Base-by-base conservation (phyloP, 176 grass and related monocot genomes). In the Eleusine indica region DNA sequence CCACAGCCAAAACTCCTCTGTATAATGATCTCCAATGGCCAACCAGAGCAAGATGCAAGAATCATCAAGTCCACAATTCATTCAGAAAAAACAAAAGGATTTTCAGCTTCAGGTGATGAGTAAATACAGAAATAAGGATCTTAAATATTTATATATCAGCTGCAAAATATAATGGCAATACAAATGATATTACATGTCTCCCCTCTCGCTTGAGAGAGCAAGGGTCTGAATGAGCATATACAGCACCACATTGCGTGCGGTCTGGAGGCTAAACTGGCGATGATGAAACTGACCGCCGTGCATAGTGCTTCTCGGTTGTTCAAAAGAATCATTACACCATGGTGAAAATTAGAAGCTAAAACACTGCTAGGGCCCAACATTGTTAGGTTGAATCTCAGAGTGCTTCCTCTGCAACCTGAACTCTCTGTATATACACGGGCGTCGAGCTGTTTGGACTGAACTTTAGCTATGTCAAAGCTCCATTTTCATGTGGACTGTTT, bases 401-500 rank as follows among this genome's bases (percentile, higher is more conserved):
- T 78, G 88, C 81, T 89, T 74, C 85, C 51, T 44, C 47, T 56
- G 74, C 80, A 53, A 74, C 41, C 84, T 79, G 39, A 47, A 54
- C 44, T 82, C 76, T 87, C 76, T 85, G 72, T 97, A 94, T 92
- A 89, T 88, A 97, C 53, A 94, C 9, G 54, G 58, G 87, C 71
- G 71, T 88, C 72, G 46, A 86, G 80, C 82, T 88, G 84, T 77
- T 84, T 77, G 18, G 73, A 90, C 69, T 51, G 41, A 54, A 58
- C 46, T 74, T 80, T 77, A 0, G 4, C 7, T 22, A 29, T 74
- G 30, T 94, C 88, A 97, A 74, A 91, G 90, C 87, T 97, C 95
- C 90, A 92, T 97, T 89, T 97, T 97, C 92, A 94, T 94, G 81
- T 94, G 90, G 88, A 90, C 92, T 89, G 85, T 82, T 86, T 92